phyloP scores from a whole-genome alignment of 2,329 filamentous ascomycete species.

The Fusarium stilboides region DNA sequence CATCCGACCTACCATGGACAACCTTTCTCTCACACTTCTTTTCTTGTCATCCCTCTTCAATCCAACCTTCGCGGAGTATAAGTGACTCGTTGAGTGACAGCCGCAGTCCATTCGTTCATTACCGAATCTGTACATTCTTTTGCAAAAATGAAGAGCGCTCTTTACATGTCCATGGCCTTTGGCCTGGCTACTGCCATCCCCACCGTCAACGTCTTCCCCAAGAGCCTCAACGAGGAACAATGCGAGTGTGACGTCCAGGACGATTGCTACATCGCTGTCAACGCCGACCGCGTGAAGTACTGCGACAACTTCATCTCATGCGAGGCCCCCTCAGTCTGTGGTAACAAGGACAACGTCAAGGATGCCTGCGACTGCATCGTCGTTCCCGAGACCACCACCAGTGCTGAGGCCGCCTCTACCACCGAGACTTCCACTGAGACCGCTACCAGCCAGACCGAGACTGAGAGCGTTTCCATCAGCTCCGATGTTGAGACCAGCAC shows the following conservation, averaged over 20 bases:
- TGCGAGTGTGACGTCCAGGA: conserved; percentile 28
- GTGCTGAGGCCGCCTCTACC: conserved; percentile 11
- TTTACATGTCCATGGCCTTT: conserved; percentile 52
- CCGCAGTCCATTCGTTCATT: conserved; percentile 51
- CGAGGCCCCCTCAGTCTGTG: background rate
- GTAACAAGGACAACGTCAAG: background rate
- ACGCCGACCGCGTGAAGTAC: accelerated
- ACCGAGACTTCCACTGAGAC: conserved; percentile 1
- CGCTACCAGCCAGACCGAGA: conserved; percentile 15
- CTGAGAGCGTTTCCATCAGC: no score
- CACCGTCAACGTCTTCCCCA: accelerated
- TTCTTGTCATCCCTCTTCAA: conserved; percentile 41
- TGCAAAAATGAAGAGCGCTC: conserved; percentile 54
- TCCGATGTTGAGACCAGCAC: conserved; percentile 19
- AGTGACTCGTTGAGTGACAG: conserved; percentile 45
- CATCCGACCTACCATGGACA: conserved; percentile 19
- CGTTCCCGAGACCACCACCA: conserved; percentile 1
- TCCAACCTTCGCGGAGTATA: conserved; percentile 39
- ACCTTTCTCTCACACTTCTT: conserved; percentile 14
- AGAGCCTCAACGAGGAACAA: background rate
- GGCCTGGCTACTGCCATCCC: conserved; percentile 44
- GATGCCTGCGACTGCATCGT: conserved; percentile 1
- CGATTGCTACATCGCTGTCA: conserved; percentile 14
- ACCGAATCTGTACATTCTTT: conserved; percentile 47
- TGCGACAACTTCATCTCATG: background rate